phyloP scores from a whole-genome alignment of 768 basidiomycete species.

The Xerocomellus intermedius region DNA sequence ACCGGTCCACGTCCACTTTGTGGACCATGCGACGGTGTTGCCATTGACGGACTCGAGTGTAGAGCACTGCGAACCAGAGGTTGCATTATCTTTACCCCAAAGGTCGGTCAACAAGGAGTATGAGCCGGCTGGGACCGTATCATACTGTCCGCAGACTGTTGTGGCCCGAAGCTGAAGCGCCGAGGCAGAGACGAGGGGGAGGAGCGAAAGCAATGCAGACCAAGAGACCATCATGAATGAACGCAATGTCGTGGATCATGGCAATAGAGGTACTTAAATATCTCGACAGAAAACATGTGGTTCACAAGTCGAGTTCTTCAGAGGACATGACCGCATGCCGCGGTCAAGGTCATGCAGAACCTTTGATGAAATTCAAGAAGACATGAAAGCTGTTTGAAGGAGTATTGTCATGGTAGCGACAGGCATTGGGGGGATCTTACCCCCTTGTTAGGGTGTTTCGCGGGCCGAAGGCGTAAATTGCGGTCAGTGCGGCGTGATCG shows the following conservation, averaged over 20 bases:
- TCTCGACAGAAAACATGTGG: background rate
- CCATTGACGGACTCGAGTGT: slow-evolving; percentile 45
- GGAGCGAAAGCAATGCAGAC: background rate
- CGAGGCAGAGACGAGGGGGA: background rate
- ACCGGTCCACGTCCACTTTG: slow-evolving; percentile 47
- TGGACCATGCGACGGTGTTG: slow-evolving; percentile 50
- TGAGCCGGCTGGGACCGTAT: slow-evolving; percentile 38
- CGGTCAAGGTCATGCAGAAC: background rate
- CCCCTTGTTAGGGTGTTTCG: background rate
- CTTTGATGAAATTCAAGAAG: background rate
- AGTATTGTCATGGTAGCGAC: background rate
- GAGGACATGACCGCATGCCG: background rate
- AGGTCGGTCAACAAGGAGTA: slow-evolving; percentile 42
- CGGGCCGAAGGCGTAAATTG: background rate
- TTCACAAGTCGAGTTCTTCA: background rate
- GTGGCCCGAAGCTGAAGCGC: background rate
- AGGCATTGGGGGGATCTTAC: background rate
- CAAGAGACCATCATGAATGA: background rate
- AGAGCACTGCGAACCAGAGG: slow-evolving; percentile 52
- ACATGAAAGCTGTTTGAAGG: background rate
- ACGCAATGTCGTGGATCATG: background rate
- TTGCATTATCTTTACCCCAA: slow-evolving; percentile 40
- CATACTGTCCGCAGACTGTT: slow-evolving; percentile 16
- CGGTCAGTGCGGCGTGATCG: background rate
- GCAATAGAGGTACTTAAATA: slow-evolving; percentile 5